A percentile compares a stretch with the other conserved stretches of the same genome.
These are phyloP conservation scores for Hanseniaspora occidentalis DNA, from an alignment of 805 yeast species.

Conservation along the genomic window DNA sequence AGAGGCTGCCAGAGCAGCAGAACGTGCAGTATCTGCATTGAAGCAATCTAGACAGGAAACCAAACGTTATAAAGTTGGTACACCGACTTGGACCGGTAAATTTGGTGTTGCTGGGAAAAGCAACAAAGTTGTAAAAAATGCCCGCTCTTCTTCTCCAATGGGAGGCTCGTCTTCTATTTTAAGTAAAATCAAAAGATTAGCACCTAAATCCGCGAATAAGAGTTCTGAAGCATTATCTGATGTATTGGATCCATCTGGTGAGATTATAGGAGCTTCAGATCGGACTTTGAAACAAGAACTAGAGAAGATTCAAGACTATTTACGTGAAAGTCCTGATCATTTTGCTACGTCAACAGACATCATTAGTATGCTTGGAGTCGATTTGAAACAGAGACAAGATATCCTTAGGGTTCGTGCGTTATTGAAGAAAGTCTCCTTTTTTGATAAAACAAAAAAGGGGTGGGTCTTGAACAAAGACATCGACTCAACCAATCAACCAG, in stretches of 20 bases:
- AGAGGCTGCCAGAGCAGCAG: constrained; percentile 48
- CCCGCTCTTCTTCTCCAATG: no score
- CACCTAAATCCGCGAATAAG: no score
- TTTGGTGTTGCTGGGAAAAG: constrained; percentile 71
- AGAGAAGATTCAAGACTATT: constrained; percentile 27
- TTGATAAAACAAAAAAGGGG: constrained; percentile 46
- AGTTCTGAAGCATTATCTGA: no score
- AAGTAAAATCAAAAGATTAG: no score
- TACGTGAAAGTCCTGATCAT: constrained; percentile 25
- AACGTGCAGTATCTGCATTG: constrained; percentile 41
- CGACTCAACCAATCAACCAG: no score
- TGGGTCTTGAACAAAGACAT: constrained; percentile 60
- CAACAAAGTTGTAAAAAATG: background rate
- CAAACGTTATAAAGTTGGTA: constrained; percentile 40
- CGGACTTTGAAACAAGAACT: no score
- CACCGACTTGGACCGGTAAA: constrained; percentile 94
- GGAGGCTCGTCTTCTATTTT: no score
- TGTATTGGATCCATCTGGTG: no score
- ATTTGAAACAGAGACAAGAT: constrained; percentile 36
- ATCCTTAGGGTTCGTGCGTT: constrained; percentile 54
- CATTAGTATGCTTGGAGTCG: constrained; percentile 25
- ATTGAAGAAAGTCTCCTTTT: constrained; percentile 51
- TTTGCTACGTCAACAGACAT: constrained; percentile 41
- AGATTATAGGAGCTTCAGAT: no score
- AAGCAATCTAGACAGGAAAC: constrained; percentile 31